Evolutionary conservation across 768 basidiomycete genomes (phyloP), one percentile per base, ranked within the genome.

Genomic region (Termitomyces bulborhizus): DNA sequence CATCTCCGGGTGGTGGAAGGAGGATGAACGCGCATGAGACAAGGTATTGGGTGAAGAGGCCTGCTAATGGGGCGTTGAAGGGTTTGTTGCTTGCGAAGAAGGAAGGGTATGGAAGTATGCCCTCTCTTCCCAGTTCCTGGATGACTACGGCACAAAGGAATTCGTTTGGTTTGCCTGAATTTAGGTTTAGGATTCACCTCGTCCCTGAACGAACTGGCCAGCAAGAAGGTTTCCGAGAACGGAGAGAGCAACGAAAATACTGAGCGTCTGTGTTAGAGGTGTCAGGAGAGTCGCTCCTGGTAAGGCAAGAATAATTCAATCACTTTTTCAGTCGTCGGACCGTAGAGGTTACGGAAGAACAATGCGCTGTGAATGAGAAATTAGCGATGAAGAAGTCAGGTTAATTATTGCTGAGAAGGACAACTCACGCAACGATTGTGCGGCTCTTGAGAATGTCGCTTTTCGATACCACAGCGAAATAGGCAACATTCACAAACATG

Each of bases 331-430:
- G 82, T 81, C 0, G 74, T 68, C 0, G 77, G 72, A 0, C 88
- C 88, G 65, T 81, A 90, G 6, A 91, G 65, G 66, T 86, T 86
- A 46, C 87, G 76, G 63, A 91, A 90, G 69, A 87, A 90, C 32
- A 89, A 65, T 0, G 87, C 86, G 2, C 84, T 85, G 57, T 13
- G 26, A 31, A 21, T 27, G 32, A 18, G 18, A 26, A 46, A 45
- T 15, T 31, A 21, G 51, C 26, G 3, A 40, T 16, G 21, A 31
- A 8, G 34, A 36, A 5, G 16, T 37, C 3, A n/a, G 8, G 7
- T 2, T 4, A 41, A 46, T 18, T 1, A 21, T 21, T 21, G 7
- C n/a, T 7, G 15, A 11, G 15, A 29, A 24, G 3, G 37, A 46
- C 21, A 3, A 69, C 83, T 63, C 60, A 85, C 85, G 86, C 89